These are phyloP conservation scores for Chenopodium album DNA, from an alignment of 148 eudicot species.

Conservation along the genomic window DNA sequence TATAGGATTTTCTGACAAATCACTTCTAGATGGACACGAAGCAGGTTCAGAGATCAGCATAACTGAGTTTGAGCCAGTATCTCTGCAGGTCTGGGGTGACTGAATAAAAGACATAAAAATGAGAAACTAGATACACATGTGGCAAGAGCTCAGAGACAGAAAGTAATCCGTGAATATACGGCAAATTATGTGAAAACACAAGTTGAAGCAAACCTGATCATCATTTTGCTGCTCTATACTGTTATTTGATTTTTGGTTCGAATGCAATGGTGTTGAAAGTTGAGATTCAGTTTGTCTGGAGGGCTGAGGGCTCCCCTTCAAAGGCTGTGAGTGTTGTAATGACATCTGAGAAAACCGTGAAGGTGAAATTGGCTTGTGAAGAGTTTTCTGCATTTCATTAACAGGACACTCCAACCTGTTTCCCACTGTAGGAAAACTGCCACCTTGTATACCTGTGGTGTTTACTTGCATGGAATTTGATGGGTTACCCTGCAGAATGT, in stretches of 20 bases:
- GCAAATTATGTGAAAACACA: background rate
- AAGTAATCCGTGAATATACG: background rate
- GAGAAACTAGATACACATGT: background rate
- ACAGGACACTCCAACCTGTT: slow-evolving; percentile 21
- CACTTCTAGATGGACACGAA: slow-evolving; percentile 22
- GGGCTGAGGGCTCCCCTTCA: slow-evolving; percentile 12
- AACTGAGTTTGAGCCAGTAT: slow-evolving; percentile 27
- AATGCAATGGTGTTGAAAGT: slow-evolving; percentile 6
- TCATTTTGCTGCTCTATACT: slow-evolving; percentile 19
- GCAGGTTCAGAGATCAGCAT: slow-evolving; percentile 25
- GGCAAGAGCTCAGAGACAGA: too few relatives aligned
- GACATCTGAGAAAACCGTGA: slow-evolving; percentile 27
- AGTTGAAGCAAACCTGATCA: slow-evolving; percentile 16
- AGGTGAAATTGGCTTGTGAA: slow-evolving; percentile 20
- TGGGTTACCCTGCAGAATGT: slow-evolving; percentile 12
- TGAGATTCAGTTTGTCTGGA: slow-evolving; percentile 10
- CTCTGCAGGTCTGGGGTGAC: slow-evolving; percentile 31
- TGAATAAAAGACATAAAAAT: slow-evolving; percentile 8
- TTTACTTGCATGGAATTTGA: slow-evolving; percentile 23
- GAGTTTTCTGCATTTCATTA: slow-evolving; percentile 19
- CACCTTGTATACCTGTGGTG: slow-evolving; percentile 15
- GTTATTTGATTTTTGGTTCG: background rate
- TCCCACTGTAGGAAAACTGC: slow-evolving; percentile 2
- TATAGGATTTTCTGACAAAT: slow-evolving; percentile 27
- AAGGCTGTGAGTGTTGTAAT: slow-evolving; percentile 19